These are phyloP conservation scores for Diplocarpon mali DNA, from an alignment of 2,329 filamentous ascomycete genomes.

Conservation along the genomic window DNA sequence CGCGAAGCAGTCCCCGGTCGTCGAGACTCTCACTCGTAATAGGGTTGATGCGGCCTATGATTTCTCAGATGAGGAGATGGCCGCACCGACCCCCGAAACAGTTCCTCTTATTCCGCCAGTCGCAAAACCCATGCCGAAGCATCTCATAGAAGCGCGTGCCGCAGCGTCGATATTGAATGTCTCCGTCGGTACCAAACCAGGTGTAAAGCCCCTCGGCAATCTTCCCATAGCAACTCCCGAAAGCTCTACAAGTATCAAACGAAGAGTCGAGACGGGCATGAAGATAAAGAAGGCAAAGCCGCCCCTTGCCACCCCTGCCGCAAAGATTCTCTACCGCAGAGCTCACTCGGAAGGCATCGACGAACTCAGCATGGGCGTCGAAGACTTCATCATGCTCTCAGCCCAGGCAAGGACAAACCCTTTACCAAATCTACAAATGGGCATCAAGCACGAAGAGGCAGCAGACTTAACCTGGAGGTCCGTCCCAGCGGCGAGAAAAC, in stretches of 20 bases:
- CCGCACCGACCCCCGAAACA: not conserved
- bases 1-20: not conserved
- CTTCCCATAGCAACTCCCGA: too few species aligned
- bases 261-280: not conserved
- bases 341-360: slow-evolving; percentile 18
- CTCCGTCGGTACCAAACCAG: not conserved
- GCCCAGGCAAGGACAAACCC: slow-evolving; percentile 10
- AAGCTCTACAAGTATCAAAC: too few species aligned
- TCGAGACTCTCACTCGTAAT: not conserved
- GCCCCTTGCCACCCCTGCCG: not conserved
- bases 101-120: not conserved
- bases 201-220: not conserved
- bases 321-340: not conserved
- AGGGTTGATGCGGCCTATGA: slow-evolving; percentile 21
- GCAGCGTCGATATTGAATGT: not conserved
- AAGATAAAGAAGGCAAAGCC: not conserved
- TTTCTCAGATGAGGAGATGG: slow-evolving; percentile 30
- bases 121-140: not conserved
- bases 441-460: slow-evolving; percentile 13
- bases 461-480: slow-evolving; percentile 2
- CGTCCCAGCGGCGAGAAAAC: slow-evolving; percentile 7
- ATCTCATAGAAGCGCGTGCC: not conserved
- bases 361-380: slow-evolving; percentile 20
- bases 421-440: slow-evolving; percentile 4
- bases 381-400: slow-evolving; percentile 18